phyloP scores from a whole-genome alignment of 768 basidiomycete species.

The Rhodotorula graminis region DNA sequence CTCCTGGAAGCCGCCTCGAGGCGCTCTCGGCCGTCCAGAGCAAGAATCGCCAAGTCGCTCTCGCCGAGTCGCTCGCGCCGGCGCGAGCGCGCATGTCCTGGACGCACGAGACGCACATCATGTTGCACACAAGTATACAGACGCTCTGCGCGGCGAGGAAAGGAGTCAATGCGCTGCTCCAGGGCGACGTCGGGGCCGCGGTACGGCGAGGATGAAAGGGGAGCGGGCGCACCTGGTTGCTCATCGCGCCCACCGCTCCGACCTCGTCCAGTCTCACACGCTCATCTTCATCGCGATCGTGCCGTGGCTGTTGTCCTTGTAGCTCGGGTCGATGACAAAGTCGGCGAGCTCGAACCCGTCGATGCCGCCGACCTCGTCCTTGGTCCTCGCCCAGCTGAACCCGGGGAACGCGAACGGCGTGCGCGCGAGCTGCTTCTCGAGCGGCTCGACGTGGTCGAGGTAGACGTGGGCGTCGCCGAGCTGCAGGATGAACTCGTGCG shows the following conservation, averaged over 20 bases:
- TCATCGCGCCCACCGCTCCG: background rate
- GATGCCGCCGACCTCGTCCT: constrained; percentile 52
- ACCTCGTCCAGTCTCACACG: background rate
- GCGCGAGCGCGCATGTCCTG: no score
- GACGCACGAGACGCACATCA: no score
- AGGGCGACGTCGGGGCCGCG: no score
- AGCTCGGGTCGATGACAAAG: constrained; percentile 71
- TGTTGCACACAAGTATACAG: background rate
- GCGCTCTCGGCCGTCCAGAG: no score
- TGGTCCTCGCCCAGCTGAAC: constrained; percentile 64
- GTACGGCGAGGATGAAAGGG: background rate
- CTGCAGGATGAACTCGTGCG: constrained; percentile 87
- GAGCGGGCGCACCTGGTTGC: background rate
- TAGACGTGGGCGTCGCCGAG: constrained; percentile 98
- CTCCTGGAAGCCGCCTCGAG: no score
- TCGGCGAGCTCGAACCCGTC: constrained; percentile 78
- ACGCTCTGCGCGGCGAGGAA: background rate
- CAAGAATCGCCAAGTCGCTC: no score
- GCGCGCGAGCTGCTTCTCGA: constrained; percentile 71
- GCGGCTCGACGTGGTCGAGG: constrained; percentile 80
- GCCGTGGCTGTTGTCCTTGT: constrained; percentile 63
- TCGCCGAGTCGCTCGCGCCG: no score
- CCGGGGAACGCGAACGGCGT: constrained; percentile 78
- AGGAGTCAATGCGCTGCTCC: no score
- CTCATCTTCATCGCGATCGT: constrained; percentile 89